These are phyloP conservation scores for Lachnellula cervina DNA, from an alignment of 2,329 filamentous ascomycete genomes.

Conservation along the genomic window DNA sequence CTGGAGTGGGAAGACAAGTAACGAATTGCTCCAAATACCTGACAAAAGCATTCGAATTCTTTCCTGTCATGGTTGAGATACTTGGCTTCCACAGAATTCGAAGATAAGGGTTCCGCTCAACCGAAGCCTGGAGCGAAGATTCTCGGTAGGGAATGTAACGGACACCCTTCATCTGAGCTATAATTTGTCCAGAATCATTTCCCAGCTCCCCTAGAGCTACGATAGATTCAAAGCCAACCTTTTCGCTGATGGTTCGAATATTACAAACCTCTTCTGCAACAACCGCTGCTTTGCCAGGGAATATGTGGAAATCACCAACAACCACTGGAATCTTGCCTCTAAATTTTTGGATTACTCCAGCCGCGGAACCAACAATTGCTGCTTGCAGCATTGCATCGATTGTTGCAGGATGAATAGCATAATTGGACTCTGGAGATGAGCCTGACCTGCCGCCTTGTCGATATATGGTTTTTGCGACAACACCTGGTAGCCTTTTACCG, in stretches of 20 bases:
- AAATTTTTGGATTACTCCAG: conserved; percentile 6
- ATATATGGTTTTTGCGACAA: conserved; percentile 4
- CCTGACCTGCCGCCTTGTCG: conserved; percentile 4
- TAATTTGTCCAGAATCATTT: neutral
- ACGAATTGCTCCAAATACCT: conserved; percentile 1
- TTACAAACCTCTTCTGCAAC: conserved; percentile 3
- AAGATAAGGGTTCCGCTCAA: conserved; percentile 10
- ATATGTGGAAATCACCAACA: conserved; percentile 1
- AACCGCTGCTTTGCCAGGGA: neutral
- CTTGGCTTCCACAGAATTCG: conserved; percentile 13
- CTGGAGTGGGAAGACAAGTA: neutral
- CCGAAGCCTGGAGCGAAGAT: neutral
- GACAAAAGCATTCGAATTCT: neutral
- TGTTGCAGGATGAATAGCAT: conserved; percentile 50
- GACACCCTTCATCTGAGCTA: conserved; percentile 4
- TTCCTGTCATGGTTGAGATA: conserved; percentile 3
- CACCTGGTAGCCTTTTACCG: conserved; percentile 1
- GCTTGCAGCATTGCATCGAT: conserved; percentile 53
- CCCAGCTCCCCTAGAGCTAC: conserved; percentile 6
- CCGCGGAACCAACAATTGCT: conserved; percentile 26
- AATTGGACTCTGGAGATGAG: conserved; percentile 6
- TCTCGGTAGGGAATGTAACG: conserved; percentile 6
- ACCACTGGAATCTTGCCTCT: conserved; percentile 11
- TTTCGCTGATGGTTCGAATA: conserved; percentile 3
- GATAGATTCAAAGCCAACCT: conserved; percentile 6